A percentile compares a stretch with the other conserved stretches of the same genome.
phyloP scores from a whole-genome alignment of 257 asterid species.

The Solanum chilense region DNA sequence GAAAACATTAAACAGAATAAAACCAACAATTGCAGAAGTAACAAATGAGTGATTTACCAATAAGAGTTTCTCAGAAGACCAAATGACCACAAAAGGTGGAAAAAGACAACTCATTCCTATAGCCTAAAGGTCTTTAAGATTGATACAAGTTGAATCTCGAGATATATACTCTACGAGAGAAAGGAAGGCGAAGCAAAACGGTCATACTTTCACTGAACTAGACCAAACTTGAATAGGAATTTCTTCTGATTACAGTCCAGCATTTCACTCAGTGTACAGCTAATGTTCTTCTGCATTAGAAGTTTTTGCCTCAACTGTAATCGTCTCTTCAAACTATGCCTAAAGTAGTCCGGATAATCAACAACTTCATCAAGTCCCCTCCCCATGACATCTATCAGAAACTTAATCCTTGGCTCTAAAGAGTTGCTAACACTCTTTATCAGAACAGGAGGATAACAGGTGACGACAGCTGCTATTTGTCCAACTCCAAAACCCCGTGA shows the following conservation, averaged over 20 bases:
- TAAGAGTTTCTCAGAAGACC: not conserved
- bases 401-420: constrained; percentile 75
- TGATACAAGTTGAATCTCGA: not conserved
- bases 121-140: not conserved
- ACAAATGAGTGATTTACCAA: not conserved
- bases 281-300: constrained; percentile 38
- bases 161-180: not conserved
- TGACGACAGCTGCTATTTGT: constrained; percentile 62
- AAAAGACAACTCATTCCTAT: not conserved
- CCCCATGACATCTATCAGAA: constrained; percentile 76
- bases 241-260: constrained; percentile 79
- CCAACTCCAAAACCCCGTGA: constrained; percentile 52
- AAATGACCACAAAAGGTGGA: not conserved
- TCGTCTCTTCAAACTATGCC: constrained; percentile 81
- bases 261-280: constrained; percentile 87
- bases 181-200: not conserved
- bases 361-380: constrained; percentile 60
- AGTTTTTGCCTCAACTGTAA: constrained; percentile 65
- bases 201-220: constrained; percentile 15
- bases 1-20: not conserved
- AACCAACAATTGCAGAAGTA: not conserved
- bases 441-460: constrained; percentile 82
- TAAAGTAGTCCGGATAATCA: constrained; percentile 78
- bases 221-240: constrained; percentile 59
- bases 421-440: constrained; percentile 75